Conservation (phyloP, 108 stramenopile genomes). For the Skeletonema marinoi region DNA sequence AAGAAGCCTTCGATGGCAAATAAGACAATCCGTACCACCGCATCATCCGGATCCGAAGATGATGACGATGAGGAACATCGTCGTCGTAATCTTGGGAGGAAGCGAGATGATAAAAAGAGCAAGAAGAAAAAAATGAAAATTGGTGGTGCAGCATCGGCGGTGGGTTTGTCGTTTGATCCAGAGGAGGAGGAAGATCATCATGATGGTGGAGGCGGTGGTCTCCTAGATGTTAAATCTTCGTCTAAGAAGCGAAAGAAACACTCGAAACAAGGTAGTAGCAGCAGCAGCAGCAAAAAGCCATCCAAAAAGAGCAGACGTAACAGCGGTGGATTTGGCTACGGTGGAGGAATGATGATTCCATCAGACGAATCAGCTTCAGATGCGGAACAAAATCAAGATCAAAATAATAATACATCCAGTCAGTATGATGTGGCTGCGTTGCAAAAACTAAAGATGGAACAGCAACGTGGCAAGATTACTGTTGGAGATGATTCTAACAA, state of each 20-base stretch:
- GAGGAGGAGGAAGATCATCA: slow-evolving; percentile 17
- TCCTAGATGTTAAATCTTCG: not conserved
- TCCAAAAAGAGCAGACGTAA: slow-evolving; percentile 29
- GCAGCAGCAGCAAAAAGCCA: not conserved
- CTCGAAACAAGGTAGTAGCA: slow-evolving; percentile 2
- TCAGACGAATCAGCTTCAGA: slow-evolving; percentile 30
- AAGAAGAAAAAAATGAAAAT: slow-evolving; percentile 1
- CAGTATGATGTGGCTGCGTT: slow-evolving; percentile 64
- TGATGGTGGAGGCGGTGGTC: not conserved
- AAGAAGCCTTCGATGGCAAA: not conserved
- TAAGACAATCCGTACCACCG: slow-evolving; percentile 5
- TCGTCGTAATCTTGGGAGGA: slow-evolving; percentile 4
- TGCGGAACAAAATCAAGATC: not conserved
- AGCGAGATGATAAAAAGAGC: slow-evolving; percentile 23
- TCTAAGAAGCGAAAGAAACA: slow-evolving; percentile 43
- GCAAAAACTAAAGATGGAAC: slow-evolving; percentile 59
- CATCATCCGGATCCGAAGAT: slow-evolving; percentile 13
- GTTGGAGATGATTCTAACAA: not conserved
- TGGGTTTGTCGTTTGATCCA: slow-evolving; percentile 48
- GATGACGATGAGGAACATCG: slow-evolving; percentile 7
- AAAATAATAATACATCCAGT: not conserved
- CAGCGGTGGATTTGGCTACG: slow-evolving; percentile 28
- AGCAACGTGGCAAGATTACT: slow-evolving; percentile 24
- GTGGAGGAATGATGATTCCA: slow-evolving; percentile 7
- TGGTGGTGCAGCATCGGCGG: not conserved